phyloP scores from a whole-genome alignment of 225 moss, liverwort and hornwort species.

The Neckera pumila region DNA sequence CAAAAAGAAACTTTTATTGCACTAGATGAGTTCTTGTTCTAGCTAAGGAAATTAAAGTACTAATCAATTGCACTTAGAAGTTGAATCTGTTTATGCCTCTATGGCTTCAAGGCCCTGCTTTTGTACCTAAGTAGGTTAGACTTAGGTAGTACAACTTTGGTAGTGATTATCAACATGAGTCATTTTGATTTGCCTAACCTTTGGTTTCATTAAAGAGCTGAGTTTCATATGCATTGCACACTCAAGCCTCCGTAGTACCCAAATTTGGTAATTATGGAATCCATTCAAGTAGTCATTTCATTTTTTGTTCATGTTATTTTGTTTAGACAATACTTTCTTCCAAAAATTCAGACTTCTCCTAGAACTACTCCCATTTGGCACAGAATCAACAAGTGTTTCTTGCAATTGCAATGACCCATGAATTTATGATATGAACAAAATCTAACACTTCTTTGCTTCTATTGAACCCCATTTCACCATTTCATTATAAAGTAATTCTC shows the following conservation, averaged over 20 bases:
- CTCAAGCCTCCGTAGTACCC: too few species aligned
- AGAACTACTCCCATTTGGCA: too few species aligned
- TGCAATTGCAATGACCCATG: neutral
- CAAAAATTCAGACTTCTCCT: neutral
- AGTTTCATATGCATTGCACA: too few species aligned
- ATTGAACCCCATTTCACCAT: neutral
- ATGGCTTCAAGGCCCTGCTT: neutral
- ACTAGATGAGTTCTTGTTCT: too few species aligned
- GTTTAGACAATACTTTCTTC: neutral
- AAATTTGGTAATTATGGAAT: too few species aligned
- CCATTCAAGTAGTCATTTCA: too few species aligned
- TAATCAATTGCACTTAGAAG: neutral
- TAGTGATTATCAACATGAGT: too few species aligned
- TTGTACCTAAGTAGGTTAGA: neutral
- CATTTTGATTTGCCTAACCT: too few species aligned
- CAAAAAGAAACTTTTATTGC: too few species aligned
- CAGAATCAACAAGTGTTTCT: neutral
- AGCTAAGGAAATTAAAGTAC: too few species aligned
- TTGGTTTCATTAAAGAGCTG: too few species aligned
- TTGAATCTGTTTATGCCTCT: neutral
- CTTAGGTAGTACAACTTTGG: neutral
- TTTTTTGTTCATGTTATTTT: too few species aligned
- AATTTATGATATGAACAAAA: neutral
- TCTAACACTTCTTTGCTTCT: neutral
- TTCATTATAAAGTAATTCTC: neutral